Evolutionary conservation across 2,329 filamentous ascomycete genomes (phyloP).

Genomic region (Cryphonectria naterciae): DNA sequence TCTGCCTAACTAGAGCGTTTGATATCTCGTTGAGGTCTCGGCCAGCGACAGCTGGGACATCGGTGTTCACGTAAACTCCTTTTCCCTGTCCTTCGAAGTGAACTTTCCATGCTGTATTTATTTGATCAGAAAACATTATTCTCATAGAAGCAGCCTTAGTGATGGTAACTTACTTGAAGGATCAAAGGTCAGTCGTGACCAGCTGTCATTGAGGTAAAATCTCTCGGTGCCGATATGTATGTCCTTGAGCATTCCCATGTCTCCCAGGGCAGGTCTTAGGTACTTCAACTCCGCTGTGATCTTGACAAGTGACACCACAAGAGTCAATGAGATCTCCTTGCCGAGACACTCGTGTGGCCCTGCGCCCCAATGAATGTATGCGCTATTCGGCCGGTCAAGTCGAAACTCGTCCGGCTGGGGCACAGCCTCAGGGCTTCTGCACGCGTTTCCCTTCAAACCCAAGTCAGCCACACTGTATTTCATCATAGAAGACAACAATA

Average conservation of each 20-base stretch:
- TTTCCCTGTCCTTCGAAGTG: conserved; percentile 46
- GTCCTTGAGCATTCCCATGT: conserved; percentile 51
- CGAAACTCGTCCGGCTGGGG: conserved; percentile 44
- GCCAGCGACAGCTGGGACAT: background rate
- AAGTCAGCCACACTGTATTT: background rate
- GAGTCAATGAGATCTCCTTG: conserved; percentile 44
- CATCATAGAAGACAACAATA: background rate
- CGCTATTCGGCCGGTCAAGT: background rate
- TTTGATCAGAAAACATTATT: conserved; percentile 30
- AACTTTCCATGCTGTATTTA: conserved; percentile 41
- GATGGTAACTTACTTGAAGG: conserved; percentile 47
- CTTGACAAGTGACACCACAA: conserved; percentile 48
- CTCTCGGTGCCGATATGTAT: conserved; percentile 45
- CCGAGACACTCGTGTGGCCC: conserved; percentile 42
- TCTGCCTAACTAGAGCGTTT: background rate
- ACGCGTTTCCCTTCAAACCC: conserved; percentile 40
- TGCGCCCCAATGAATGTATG: conserved; percentile 39
- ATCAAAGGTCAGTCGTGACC: conserved; percentile 50
- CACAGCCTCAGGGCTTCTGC: conserved; percentile 44
- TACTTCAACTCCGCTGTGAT: conserved; percentile 48
- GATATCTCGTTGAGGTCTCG: background rate
- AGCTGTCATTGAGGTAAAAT: conserved; percentile 52
- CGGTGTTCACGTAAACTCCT: background rate
- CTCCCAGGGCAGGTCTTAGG: conserved; percentile 49
- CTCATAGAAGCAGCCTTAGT: background rate